A percentile compares a stretch with the other conserved stretches of the same genome.
These are phyloP conservation scores for Syzygium oleosum DNA, from an alignment of 345 rosid species.

Conservation along the genomic window DNA sequence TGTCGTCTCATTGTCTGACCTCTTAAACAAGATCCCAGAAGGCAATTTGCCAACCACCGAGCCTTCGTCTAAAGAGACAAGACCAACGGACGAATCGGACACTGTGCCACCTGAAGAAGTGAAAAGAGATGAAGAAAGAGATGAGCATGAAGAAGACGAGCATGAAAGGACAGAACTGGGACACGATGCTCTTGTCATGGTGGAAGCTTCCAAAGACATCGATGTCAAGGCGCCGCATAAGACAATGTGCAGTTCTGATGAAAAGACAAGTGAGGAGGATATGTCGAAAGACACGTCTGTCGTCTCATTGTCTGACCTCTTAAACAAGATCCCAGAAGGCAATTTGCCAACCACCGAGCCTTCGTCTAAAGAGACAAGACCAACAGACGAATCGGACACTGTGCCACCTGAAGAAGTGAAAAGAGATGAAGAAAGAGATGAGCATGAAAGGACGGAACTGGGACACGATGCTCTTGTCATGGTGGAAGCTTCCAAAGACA, in stretches of 20 bases:
- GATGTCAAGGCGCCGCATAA: slow-evolving; percentile 36
- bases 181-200: slow-evolving; percentile 52
- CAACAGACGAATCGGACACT: slow-evolving; percentile 10
- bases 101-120: slow-evolving; percentile 13
- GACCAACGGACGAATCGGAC: slow-evolving; percentile 10
- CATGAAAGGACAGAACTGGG: slow-evolving; percentile 36
- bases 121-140: slow-evolving; percentile 33
- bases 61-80: slow-evolving; percentile 13
- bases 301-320: slow-evolving; percentile 31
- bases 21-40: slow-evolving; percentile 28
- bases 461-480: slow-evolving; percentile 51
- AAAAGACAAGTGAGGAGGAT: slow-evolving; percentile 12
- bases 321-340: slow-evolving; percentile 27
- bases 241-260: slow-evolving; percentile 2
- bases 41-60: slow-evolving; percentile 6
- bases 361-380: slow-evolving; percentile 14
- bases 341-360: background rate
- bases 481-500: slow-evolving; percentile 50
- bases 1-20: slow-evolving; percentile 30
- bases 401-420: slow-evolving; percentile 19
- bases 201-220: slow-evolving; percentile 45
- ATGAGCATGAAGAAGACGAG: slow-evolving; percentile 15
- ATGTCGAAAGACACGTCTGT: slow-evolving; percentile 19
- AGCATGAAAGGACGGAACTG: slow-evolving; percentile 25
- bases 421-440: slow-evolving; percentile 33